Percentiles rank a stretch among this genome's conserved stretches.
Conservation (phyloP, 805 yeast species). For the Saccharomycopsis fermentans region DNA sequence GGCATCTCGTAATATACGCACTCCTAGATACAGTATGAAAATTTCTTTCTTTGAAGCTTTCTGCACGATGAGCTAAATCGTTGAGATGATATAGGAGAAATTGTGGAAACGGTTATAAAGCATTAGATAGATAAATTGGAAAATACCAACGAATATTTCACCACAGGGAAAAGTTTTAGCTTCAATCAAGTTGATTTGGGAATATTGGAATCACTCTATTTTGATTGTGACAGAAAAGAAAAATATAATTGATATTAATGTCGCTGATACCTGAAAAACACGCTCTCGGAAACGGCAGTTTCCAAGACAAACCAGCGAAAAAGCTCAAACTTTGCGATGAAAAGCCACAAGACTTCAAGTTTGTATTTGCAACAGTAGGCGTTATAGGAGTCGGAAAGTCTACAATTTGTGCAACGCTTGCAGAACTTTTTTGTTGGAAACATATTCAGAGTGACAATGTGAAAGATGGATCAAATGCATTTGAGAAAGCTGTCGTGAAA, state of each 20-base stretch:
- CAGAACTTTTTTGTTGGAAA: conserved; percentile 48
- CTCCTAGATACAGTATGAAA: not conserved
- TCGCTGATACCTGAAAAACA: conserved; percentile 2
- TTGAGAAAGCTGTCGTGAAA: conserved; percentile 38
- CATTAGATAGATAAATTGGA: no score
- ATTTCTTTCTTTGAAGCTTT: no score
- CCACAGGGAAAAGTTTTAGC: no score
- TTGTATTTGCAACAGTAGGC: conserved; percentile 70
- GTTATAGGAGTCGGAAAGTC: conserved; percentile 96
- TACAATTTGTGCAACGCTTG: conserved; percentile 57
- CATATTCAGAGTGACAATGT: conserved; percentile 79
- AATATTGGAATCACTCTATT: no score
- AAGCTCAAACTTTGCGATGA: not conserved
- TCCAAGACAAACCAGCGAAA: not conserved
- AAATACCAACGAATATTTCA: no score
- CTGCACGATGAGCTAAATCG: not conserved
- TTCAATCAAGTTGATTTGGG: no score
- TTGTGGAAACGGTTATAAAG: no score
- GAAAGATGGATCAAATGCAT: conserved; percentile 33
- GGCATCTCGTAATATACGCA: not conserved
- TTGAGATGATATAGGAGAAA: no score
- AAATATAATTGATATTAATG: not conserved
- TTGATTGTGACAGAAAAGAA: no score
- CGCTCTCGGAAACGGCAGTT: not conserved
- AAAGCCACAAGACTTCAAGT: conserved; percentile 30